Evolutionary conservation across 2,329 filamentous ascomycete species (phyloP).

Genomic region (Aspergillus sclerotialis): DNA sequence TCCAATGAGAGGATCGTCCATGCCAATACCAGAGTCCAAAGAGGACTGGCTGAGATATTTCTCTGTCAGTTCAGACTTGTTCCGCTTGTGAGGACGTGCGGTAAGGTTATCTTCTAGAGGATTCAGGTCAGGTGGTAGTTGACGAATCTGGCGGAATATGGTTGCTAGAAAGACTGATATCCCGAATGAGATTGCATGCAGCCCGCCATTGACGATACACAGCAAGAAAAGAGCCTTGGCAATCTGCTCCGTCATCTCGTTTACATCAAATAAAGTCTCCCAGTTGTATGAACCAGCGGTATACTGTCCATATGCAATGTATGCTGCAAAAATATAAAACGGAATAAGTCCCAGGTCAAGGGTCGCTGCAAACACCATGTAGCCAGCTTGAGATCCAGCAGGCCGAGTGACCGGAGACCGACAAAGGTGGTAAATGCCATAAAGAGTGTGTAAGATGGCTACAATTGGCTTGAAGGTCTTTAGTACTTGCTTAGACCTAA

Average conservation of each 20-base stretch:
- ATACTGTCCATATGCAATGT: slow-evolving; percentile 48
- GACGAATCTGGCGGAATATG: slow-evolving; percentile 73
- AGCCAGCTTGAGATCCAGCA: slow-evolving; percentile 75
- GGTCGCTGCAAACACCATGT: slow-evolving; percentile 74
- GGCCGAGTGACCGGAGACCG: slow-evolving; percentile 64
- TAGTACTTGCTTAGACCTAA: neutral
- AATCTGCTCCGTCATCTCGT: slow-evolving; percentile 52
- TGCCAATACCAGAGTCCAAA: slow-evolving; percentile 29
- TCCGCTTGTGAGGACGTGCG: slow-evolving; percentile 66
- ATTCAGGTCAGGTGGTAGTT: slow-evolving; percentile 89
- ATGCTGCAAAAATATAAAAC: slow-evolving; percentile 55
- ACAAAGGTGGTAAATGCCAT: slow-evolving; percentile 73
- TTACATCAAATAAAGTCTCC: slow-evolving; percentile 59
- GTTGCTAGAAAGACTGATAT: slow-evolving; percentile 69
- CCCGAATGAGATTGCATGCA: slow-evolving; percentile 64
- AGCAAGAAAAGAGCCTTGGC: slow-evolving; percentile 62
- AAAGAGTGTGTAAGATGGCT: slow-evolving; percentile 63
- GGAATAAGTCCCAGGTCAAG: slow-evolving; percentile 62
- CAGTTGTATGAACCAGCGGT: slow-evolving; percentile 46
- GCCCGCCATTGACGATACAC: slow-evolving; percentile 54
- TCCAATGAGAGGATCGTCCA: slow-evolving; percentile 38
- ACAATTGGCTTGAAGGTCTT: slow-evolving; percentile 58
- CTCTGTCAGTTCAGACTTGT: slow-evolving; percentile 55
- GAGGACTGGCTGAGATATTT: slow-evolving; percentile 54
- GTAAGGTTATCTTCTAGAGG: slow-evolving; percentile 82